Base-by-base conservation (phyloP, 441 rosid species). In the Mallotus repandus region DNA sequence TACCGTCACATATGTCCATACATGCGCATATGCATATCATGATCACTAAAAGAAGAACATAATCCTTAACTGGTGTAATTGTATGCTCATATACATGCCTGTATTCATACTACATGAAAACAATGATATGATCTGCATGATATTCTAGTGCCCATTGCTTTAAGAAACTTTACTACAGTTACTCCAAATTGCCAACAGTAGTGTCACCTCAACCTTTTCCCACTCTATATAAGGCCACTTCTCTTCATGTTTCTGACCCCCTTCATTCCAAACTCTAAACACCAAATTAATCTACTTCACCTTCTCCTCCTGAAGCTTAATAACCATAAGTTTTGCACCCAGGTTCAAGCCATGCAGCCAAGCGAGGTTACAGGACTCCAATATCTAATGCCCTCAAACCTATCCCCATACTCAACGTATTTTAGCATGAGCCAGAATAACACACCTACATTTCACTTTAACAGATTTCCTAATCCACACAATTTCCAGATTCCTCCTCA, bases 291-390 rank as follows among this genome's bases (percentile, higher is more conserved):
- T 35, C 38, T 35, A 35, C 38, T 35, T 35, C 38, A 70, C n/a
- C 48, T 60, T 43, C 74, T 15, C 49, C 79, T 50, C 22, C 66
- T 59, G 54, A 70, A 53, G 58, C 63, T 66, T 45, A 65, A 21
- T 19, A 50, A 53, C 65, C 22, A 11, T 32, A 53, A 29, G 61
- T 54, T 70, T 52, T 76, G 38, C 16, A 8, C 48, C 15, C 46
- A n/a, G 58, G 38, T 72, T 49, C 4, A 71, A 84, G 70, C 80
- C 88, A 91, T 91, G 96, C 91, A 86, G 79, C 93, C 92, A 2
- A 59, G 79, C 52, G 94, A 88, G 60, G 78, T 84, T 74, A 57
- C 88, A 76, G 85, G 82, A 52, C 77, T 83, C 74, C 85, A 80
- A 56, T 85, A 83, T 72, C 71, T 86, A 35, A 35, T 35, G 38